Base-by-base conservation (phyloP, 169 alveolate species). In the Plasmodium vivax region DNA sequence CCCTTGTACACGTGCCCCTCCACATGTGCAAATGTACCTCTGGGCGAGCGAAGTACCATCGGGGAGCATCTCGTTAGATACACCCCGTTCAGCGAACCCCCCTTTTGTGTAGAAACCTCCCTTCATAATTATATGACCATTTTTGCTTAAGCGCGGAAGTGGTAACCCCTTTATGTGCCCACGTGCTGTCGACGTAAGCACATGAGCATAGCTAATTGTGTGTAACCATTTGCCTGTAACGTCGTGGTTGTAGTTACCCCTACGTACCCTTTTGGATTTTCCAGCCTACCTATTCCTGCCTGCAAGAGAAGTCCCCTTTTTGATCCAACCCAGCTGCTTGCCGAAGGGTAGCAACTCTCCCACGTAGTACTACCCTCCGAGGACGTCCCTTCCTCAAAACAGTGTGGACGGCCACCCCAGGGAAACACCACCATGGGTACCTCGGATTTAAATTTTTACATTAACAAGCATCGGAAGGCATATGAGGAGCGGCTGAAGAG, bases 401-500 rank as follows among this genome's bases (percentile, higher is more conserved):
- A 6, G 41, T 16, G 77, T 19, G 43, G 5, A 27, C 32, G 32
- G 4, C 14, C n/a, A 23, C 10, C 9, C 4, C 27, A 16, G 38
- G 4, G 23, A 34, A 34, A n/a, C 0, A 75, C 12, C 47, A 87
- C 62, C 36, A 88, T 88, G 94, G 68, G 88, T 56, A 36, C 83
- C 5, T 56, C 80, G 12, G 88, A 88, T 12, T 56, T 88, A 79
- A 80, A 75, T 34, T 88, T 88, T 88, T 88, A 88, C 34, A 79
- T 88, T 79, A 88, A 79, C 82, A 88, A 88, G 27, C 94, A 88
- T 88, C 41, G 82, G 58, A 88, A 88, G 41, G 94, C 94, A 10
- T 88, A 88, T 88, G 94, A 88, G 56, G 94, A 75, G 56, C 41
- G 94, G 79, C 51, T 85, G 10, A 85, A 77, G 27, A 87, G 71